Evolutionary conservation across 2,329 filamentous ascomycete genomes (phyloP).

Genomic region (Fusarium transvaalense): DNA sequence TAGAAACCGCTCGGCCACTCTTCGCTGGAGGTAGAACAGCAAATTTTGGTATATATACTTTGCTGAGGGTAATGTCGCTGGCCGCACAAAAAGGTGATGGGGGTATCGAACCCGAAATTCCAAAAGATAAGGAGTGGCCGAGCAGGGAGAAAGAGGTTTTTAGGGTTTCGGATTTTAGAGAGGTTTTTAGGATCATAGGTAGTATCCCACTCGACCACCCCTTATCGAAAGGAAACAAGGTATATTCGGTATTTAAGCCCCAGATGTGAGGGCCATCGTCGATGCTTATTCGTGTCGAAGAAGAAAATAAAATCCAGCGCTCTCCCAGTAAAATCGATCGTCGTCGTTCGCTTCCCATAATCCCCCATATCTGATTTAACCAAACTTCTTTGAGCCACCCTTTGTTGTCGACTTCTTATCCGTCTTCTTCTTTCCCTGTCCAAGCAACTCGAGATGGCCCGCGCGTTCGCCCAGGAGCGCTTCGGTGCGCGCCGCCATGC

Average conservation of each 20-base stretch:
- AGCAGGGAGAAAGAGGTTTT: neutral
- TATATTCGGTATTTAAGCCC: neutral
- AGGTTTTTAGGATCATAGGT: constrained; percentile 5
- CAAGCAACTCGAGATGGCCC: constrained; percentile 71
- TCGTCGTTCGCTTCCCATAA: constrained; percentile 2
- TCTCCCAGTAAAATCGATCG: constrained; percentile 18
- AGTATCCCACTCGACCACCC: neutral
- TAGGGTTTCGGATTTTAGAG: neutral
- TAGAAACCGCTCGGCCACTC: constrained; percentile 27
- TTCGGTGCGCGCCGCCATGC: constrained; percentile 68
- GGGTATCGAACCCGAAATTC: neutral
- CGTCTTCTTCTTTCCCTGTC: constrained; percentile 67
- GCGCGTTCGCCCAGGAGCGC: constrained; percentile 69
- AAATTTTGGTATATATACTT: neutral
- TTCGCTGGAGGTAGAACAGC: neutral
- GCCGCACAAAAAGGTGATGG: neutral
- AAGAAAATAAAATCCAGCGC: constrained; percentile 6
- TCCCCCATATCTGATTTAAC: constrained; percentile 53
- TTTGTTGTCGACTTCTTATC: constrained; percentile 57
- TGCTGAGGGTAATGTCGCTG: neutral
- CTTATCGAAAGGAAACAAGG: neutral
- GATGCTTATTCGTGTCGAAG: neutral
- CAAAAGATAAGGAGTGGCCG: constrained; percentile 10
- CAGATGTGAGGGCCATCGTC: neutral
- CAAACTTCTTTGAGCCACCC: constrained; percentile 68